These are phyloP conservation scores for Penicillium sp. DNA, from an alignment of 2,329 filamentous ascomycete genomes.

Conservation along the genomic window DNA sequence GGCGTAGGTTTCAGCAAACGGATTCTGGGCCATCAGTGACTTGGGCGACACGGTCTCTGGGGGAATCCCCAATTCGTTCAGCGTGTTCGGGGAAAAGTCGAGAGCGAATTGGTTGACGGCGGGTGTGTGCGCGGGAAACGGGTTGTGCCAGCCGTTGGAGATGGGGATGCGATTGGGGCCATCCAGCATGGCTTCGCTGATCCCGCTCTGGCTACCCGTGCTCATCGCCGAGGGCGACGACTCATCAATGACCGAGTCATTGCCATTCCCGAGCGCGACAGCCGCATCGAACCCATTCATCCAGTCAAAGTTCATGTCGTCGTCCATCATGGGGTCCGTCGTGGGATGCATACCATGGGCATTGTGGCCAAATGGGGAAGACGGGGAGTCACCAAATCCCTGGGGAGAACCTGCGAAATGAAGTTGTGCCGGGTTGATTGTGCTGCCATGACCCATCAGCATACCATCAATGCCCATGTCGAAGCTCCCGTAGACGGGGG, in stretches of 20 bases:
- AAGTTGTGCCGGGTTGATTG: conserved; percentile 69
- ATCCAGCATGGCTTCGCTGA: conserved; percentile 87
- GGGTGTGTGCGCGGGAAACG: conserved; percentile 71
- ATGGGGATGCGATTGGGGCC: conserved; percentile 66
- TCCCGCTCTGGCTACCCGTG: conserved; percentile 80
- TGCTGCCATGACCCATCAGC: conserved; percentile 68
- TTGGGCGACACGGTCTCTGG: conserved; percentile 78
- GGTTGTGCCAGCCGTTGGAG: conserved; percentile 67
- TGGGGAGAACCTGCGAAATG: conserved; percentile 83
- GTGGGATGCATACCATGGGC: conserved; percentile 59
- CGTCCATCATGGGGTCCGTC: conserved; percentile 61
- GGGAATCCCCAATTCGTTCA: conserved; percentile 74
- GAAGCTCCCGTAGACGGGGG: conserved; percentile 71
- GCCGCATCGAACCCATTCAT: conserved; percentile 79
- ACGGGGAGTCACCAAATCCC: conserved; percentile 46
- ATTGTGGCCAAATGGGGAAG: conserved; percentile 46
- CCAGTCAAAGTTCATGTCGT: conserved; percentile 85
- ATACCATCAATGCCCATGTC: conserved; percentile 73
- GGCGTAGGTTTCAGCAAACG: conserved; percentile 73
- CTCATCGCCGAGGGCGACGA: conserved; percentile 97
- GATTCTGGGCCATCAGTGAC: conserved; percentile 70
- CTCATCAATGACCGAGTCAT: conserved; percentile 83
- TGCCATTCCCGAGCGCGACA: conserved; percentile 69
- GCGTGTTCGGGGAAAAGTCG: conserved; percentile 73
- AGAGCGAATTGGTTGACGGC: conserved; percentile 70